Base-by-base conservation (phyloP, 2,329 filamentous ascomycete species). In the Stenocarpella maydis region DNA sequence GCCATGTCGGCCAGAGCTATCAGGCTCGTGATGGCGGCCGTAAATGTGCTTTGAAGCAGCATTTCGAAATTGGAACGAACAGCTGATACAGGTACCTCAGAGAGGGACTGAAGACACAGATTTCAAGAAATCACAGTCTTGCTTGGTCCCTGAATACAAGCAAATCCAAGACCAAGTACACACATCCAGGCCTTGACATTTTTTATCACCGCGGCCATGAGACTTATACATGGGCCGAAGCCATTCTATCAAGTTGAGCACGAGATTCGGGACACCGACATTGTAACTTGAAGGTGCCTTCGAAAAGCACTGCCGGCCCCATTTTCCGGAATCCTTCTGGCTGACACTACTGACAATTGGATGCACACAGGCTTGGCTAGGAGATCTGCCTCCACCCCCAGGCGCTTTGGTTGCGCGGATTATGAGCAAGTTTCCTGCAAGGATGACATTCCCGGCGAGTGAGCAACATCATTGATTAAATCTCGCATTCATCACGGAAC, bases 351-450 rank as follows among this genome's bases (percentile, higher is more conserved):
- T n/a, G 17, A 47, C 41, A 26, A 61, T 61, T 61, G 55, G 55
- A 34, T 14, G 55, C 55, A 45, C 31, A 14, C 7, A 12, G 55
- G 41, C 55, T 61, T 61, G 55, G 55, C 55, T 31, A 61, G 55
- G 31, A 28, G 41, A 61, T 45, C 10, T 61, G 55, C 55, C 55
- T 61, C 55, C 55, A 61, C 39, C 55, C 52, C 55, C 17, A 45
- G 47, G 55, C 28, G 55, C 41, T 61, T 34, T 31, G 39, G 37
- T 12, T 41, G 24, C 12, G 55, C 39, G 31, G 26, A 61, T 21
- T 58, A 9, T 61, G 55, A 61, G 55, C 55, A 61, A 61, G 55
- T 61, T 61, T 61, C 15, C 55, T 61, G 55, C 39, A 41, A 61
- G 55, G 55, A 61, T 60, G 55, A 45, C 55, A 45, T 61, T 61